Evolutionary conservation across 176 grass and related monocot species (phyloP).

Genomic region (Cenchrus fungigraminus): DNA sequence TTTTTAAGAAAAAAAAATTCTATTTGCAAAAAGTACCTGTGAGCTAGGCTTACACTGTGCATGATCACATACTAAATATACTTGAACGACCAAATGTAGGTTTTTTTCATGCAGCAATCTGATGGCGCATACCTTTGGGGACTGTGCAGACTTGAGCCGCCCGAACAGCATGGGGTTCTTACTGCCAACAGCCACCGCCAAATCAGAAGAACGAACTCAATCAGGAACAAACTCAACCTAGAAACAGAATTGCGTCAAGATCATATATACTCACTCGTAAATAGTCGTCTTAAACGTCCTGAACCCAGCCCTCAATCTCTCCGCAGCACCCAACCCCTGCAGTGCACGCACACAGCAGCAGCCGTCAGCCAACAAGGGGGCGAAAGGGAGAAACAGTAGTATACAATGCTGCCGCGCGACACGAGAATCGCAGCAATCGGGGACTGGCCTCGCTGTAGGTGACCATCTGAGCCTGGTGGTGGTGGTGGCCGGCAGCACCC

Average conservation of each 20-base stretch:
- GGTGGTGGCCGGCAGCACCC: neutral
- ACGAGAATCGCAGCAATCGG: neutral
- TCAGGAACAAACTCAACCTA: neutral
- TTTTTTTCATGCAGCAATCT: neutral
- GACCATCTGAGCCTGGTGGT: neutral
- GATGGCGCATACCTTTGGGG: slow-evolving; percentile 41
- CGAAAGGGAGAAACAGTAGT: neutral
- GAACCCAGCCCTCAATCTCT: slow-evolving; percentile 51
- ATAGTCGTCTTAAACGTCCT: slow-evolving; percentile 48
- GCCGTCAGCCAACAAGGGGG: neutral
- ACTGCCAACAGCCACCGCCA: neutral
- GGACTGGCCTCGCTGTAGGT: slow-evolving; percentile 31
- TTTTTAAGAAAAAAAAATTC: neutral
- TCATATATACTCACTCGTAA: slow-evolving; percentile 51
- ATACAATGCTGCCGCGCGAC: neutral
- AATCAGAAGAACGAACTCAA: slow-evolving; percentile 1
- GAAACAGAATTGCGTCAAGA: neutral
- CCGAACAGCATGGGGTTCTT: slow-evolving; percentile 28
- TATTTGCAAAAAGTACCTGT: neutral
- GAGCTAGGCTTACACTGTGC: neutral
- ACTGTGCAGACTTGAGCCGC: slow-evolving; percentile 26
- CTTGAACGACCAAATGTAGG: neutral
- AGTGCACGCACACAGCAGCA: neutral
- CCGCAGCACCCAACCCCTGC: slow-evolving; percentile 46
- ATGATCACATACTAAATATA: neutral